Percentiles rank a stretch among this genome's conserved stretches.
These are phyloP conservation scores for Gaertneriomyces sp. DNA, from an alignment of 192 early-diverging fungal genomes.

Conservation along the genomic window DNA sequence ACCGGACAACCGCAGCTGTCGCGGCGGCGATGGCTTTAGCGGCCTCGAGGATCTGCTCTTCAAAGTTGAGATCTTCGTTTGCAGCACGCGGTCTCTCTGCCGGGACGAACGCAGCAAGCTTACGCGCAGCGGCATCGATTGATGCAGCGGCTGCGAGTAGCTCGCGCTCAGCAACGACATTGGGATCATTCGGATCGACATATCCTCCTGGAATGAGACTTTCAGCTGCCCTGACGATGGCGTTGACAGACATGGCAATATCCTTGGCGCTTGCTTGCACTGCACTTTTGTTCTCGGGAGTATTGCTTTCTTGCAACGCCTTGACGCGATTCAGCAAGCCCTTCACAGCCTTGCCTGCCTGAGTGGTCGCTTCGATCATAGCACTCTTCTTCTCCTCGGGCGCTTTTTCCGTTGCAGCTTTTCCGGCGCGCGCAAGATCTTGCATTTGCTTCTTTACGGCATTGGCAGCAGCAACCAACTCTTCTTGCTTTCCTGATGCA, in stretches of 20 bases:
- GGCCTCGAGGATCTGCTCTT: constrained; percentile 53
- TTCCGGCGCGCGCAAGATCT: constrained; percentile 48
- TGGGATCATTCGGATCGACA: constrained; percentile 57
- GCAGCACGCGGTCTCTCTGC: constrained; percentile 21
- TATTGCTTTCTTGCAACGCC: constrained; percentile 23
- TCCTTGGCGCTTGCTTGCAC: constrained; percentile 40
- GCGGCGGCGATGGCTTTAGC: constrained; percentile 55
- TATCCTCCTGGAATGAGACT: constrained; percentile 49
- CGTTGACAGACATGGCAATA: constrained; percentile 42
- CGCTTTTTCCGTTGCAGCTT: constrained; percentile 51
- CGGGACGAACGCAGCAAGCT: constrained; percentile 40
- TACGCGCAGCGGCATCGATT: constrained; percentile 57
- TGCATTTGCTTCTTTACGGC: constrained; percentile 41
- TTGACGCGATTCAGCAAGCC: constrained; percentile 34
- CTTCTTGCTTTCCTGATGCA: constrained; percentile 39
- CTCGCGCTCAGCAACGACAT: constrained; percentile 58
- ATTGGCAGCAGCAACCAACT: constrained; percentile 39
- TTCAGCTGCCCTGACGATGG: constrained; percentile 34
- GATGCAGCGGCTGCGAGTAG: constrained; percentile 49
- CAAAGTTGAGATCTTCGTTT: constrained; percentile 48
- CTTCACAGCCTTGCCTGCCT: constrained; percentile 27
- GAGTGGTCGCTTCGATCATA: constrained; percentile 39
- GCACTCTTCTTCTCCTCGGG: constrained; percentile 36
- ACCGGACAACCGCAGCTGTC: constrained; percentile 46
- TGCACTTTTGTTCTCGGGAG: constrained; percentile 25